Evolutionary conservation across 441 rosid species (phyloP).

Genomic region (Dalechampia spathulata): DNA sequence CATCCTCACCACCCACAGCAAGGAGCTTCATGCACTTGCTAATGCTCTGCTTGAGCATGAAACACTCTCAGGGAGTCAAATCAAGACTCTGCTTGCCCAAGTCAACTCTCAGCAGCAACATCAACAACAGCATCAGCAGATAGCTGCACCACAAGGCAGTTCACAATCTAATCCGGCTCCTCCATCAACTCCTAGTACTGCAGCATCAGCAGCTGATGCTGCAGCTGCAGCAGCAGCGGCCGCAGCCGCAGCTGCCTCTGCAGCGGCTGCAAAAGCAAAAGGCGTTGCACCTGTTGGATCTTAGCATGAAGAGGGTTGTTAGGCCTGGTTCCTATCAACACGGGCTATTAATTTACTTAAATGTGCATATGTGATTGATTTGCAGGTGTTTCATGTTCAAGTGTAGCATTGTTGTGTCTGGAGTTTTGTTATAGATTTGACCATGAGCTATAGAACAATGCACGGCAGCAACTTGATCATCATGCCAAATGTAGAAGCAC

Average conservation of each 20-base stretch:
- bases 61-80: slow-evolving; percentile 77
- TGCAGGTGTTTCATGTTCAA: slow-evolving; percentile 10
- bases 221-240: slow-evolving; percentile 68
- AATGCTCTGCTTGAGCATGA: slow-evolving; percentile 75
- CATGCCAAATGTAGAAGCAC: slow-evolving; percentile 10
- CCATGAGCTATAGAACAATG: slow-evolving; percentile 15
- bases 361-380: slow-evolving; percentile 30
- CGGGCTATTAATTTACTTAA: slow-evolving; percentile 20
- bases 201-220: slow-evolving; percentile 60
- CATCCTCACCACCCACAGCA: slow-evolving; percentile 61
- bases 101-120: slow-evolving; percentile 54
- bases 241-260: slow-evolving; percentile 51
- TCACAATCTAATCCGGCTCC: slow-evolving; percentile 55
- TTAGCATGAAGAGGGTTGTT: slow-evolving; percentile 31
- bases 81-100: slow-evolving; percentile 57
- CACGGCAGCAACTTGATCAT: slow-evolving; percentile 8
- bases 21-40: slow-evolving; percentile 82
- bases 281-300: slow-evolving; percentile 84
- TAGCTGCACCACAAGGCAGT: slow-evolving; percentile 40
- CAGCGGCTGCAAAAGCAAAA: slow-evolving; percentile 33
- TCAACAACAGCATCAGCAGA: slow-evolving; percentile 43
- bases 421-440: slow-evolving; percentile 1
- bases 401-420: slow-evolving; percentile 20
- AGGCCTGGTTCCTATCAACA: slow-evolving; percentile 5
- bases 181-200: slow-evolving; percentile 60